Evolutionary conservation across 495 filamentous ascomycete genomes (phyloP).

Genomic region (Cetradonia linearis): DNA sequence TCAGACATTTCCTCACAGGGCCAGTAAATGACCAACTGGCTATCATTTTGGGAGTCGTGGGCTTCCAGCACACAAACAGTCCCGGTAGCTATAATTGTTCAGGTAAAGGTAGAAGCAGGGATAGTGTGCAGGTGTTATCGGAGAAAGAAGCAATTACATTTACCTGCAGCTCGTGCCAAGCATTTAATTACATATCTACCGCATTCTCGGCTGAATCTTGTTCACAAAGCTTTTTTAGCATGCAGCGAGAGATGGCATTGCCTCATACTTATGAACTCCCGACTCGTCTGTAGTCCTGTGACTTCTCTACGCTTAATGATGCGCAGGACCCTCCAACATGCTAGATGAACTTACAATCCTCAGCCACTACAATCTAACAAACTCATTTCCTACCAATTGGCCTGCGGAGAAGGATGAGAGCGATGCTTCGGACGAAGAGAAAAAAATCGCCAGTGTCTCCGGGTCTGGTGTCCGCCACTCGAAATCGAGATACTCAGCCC

Average conservation of each 20-base stretch:
- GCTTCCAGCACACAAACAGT: slow-evolving; percentile 4
- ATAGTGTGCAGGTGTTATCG: neutral
- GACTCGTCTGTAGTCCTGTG: no score
- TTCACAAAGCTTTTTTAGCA: neutral
- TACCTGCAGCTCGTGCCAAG: slow-evolving; percentile 6
- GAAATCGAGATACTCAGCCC: slow-evolving; percentile 72
- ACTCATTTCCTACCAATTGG: slow-evolving; percentile 75
- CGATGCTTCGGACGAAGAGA: slow-evolving; percentile 59
- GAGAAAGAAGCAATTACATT: slow-evolving; percentile 2
- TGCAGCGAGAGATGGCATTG: neutral
- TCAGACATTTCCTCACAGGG: slow-evolving; percentile 48
- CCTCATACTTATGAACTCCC: no score
- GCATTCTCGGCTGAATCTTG: neutral
- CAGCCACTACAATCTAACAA: slow-evolving; percentile 79
- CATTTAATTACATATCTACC: neutral
- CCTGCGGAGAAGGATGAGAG: slow-evolving; percentile 67
- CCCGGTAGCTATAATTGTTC: neutral
- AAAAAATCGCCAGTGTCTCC: slow-evolving; percentile 36
- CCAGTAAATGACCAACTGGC: slow-evolving; percentile 46
- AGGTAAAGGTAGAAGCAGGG: neutral
- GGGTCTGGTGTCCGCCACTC: slow-evolving; percentile 43
- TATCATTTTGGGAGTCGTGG: slow-evolving; percentile 39
- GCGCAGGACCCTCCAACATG: slow-evolving; percentile 35
- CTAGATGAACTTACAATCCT: slow-evolving; percentile 65
- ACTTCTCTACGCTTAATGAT: no score